Base-by-base conservation (phyloP, 78 protist species). In the Emiliania huxleyi region DNA sequence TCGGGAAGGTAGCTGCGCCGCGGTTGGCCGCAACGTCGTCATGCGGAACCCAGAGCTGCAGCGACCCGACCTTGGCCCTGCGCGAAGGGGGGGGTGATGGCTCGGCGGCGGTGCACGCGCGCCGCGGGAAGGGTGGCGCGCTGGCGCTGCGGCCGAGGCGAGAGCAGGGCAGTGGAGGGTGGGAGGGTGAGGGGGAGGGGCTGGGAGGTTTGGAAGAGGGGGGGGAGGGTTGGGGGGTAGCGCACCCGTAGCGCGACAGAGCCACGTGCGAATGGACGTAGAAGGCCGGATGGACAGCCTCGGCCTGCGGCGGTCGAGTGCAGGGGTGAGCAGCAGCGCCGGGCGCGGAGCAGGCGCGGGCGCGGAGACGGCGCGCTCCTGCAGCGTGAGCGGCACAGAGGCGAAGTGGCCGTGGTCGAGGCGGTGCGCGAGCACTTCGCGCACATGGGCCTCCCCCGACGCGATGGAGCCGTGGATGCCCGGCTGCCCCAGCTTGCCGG, bases 401-500 rank as follows among this genome's bases (percentile, higher is more conserved):
- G 46, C 8, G 93, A 77, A 91, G 71, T 79, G 69, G 4, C n/a
- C 26, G 8, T 25, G 33, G 75, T 92, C 94, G 35, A 92, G 94
- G 49, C 3, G 29, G 83, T 92, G n/a, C 52, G 90, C 94, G 43
- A 87, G 43, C 69, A 83, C 94, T 42, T 92, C 94, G 8, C 94
- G 90, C 42, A 92, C 26, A 69, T 92, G 69, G 38, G 71, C 73
- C 62, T 81, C 91, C 23, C 94, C 94, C 35, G 90, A 55, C 6
- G 37, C n/a, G 26, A 92, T 29, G 26, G 35, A n/a, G 44, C 19
- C 43, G 43, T 87, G 90, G 69, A 91, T 42, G 33, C 93, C 93
- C 43, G 48, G 46, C 43, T 91, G 93, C 25, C 93, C 93, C n/a
- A 92, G 46, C 79, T 81, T 46, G 90, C 94, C 94, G 23, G 44